A percentile compares a stretch with the other conserved stretches of the same genome.
These are phyloP conservation scores for Boletus rufocinnamomeus DNA, from an alignment of 768 basidiomycete species.

Conservation along the genomic window DNA sequence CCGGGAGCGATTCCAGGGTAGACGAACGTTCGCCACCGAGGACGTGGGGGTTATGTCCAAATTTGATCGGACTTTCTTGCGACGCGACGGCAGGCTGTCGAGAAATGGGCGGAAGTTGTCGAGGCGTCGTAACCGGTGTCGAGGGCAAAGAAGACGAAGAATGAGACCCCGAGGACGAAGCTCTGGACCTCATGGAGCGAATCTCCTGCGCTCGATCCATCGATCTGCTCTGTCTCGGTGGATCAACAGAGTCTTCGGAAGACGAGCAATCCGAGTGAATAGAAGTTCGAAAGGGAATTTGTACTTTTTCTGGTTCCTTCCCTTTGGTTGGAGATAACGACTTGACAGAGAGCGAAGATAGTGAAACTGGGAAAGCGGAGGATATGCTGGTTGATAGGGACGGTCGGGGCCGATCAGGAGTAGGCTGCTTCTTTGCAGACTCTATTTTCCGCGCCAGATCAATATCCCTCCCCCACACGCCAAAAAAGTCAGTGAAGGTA, in stretches of 20 bases:
- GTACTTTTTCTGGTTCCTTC: slow-evolving; percentile 11
- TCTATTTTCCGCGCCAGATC: slow-evolving; percentile 54
- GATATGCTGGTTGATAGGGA: slow-evolving; percentile 58
- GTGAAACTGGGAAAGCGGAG: slow-evolving; percentile 53
- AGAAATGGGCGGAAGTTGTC: slow-evolving; percentile 18
- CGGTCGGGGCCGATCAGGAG: slow-evolving; percentile 34
- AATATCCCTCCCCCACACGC: slow-evolving; percentile 71
- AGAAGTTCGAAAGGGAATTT: neutral
- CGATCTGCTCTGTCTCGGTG: slow-evolving; percentile 8
- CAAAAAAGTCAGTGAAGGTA: slow-evolving; percentile 74
- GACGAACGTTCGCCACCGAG: slow-evolving; percentile 20
- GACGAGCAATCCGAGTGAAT: slow-evolving; percentile 29
- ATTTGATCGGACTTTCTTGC: slow-evolving; percentile 26
- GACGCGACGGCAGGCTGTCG: slow-evolving; percentile 27
- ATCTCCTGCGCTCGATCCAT: slow-evolving; percentile 5
- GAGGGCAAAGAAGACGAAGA: slow-evolving; percentile 31
- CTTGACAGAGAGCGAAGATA: slow-evolving; percentile 12
- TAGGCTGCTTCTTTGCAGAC: slow-evolving; percentile 17
- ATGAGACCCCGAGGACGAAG: slow-evolving; percentile 26
- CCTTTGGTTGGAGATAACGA: slow-evolving; percentile 13
- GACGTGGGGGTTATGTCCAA: slow-evolving; percentile 33
- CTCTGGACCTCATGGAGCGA: slow-evolving; percentile 21
- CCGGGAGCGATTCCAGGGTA: slow-evolving; percentile 51
- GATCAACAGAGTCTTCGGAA: slow-evolving; percentile 22
- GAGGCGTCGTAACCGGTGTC: slow-evolving; percentile 21